Conservation (phyloP, 306 rosid genomes). For the Begonia fuchsioides region DNA sequence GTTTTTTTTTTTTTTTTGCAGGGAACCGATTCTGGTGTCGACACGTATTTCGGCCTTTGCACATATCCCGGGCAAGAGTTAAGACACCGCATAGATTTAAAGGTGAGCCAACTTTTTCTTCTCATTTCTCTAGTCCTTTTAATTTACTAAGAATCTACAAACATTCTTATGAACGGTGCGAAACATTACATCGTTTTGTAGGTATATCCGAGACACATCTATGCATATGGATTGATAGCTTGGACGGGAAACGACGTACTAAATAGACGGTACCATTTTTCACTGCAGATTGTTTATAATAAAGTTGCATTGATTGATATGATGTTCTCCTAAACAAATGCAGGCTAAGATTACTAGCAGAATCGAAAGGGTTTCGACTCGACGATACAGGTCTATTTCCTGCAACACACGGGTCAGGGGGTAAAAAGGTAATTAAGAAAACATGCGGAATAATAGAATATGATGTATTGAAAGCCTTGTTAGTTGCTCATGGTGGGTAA, state of each 20-base stretch:
- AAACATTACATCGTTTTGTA: conserved; percentile 11
- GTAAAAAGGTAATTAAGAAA: conserved; percentile 39
- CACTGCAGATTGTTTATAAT: neutral
- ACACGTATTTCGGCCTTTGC: conserved; percentile 87
- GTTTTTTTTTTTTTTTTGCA: conserved; percentile 18
- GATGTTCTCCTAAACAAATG: conserved; percentile 5
- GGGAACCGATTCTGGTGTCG: conserved; percentile 83
- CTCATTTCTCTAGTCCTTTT: neutral
- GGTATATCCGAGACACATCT: conserved; percentile 79
- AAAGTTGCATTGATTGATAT: neutral
- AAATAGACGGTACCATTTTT: conserved; percentile 55
- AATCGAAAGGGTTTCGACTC: conserved; percentile 77
- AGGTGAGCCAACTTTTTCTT: conserved; percentile 23
- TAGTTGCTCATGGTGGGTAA: neutral
- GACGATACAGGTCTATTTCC: conserved; percentile 89
- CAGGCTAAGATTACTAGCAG: conserved; percentile 83
- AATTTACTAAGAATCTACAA: too few species aligned
- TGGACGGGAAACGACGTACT: conserved; percentile 95
- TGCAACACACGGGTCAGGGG: conserved; percentile 43
- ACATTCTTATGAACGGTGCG: too few species aligned
- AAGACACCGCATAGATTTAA: conserved; percentile 78
- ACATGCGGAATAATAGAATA: neutral
- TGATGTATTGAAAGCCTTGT: neutral
- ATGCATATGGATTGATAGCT: conserved; percentile 72
- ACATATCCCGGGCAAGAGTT: conserved; percentile 79